These are phyloP conservation scores for Talaromyces sp. DNA, from an alignment of 2,329 filamentous ascomycete genomes.

Conservation along the genomic window DNA sequence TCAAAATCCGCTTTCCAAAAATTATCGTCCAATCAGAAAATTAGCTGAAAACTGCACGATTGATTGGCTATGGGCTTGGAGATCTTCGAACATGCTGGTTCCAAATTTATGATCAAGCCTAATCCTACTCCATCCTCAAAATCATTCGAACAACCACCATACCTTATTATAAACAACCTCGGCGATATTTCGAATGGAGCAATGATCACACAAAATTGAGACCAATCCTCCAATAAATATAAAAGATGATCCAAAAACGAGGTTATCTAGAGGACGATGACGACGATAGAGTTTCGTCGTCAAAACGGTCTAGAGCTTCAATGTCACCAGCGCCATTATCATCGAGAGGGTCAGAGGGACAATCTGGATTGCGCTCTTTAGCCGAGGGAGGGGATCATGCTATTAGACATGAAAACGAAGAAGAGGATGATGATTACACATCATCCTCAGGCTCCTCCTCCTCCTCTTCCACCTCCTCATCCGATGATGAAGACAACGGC, in stretches of 20 bases:
- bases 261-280: neutral
- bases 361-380: neutral
- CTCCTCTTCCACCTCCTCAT: constrained; percentile 22
- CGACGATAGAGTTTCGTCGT: neutral
- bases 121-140: neutral
- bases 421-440: constrained; percentile 20
- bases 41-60: neutral
- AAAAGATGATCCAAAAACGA: neutral
- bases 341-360: neutral
- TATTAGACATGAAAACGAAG: neutral
- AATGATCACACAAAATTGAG: neutral
- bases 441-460: constrained; percentile 23
- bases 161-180: neutral
- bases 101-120: neutral
- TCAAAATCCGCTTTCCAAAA: neutral
- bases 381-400: neutral
- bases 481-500: constrained; percentile 28
- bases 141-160: neutral
- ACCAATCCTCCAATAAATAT: neutral
- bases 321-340: neutral
- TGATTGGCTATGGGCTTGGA: neutral
- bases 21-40: neutral
- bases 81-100: neutral
- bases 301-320: constrained; percentile 3
- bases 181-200: neutral